A percentile compares a stretch with the other conserved stretches of the same genome.
Evolutionary conservation across 2,329 filamentous ascomycete species (phyloP).

Genomic region (Colletotrichum sp.): DNA sequence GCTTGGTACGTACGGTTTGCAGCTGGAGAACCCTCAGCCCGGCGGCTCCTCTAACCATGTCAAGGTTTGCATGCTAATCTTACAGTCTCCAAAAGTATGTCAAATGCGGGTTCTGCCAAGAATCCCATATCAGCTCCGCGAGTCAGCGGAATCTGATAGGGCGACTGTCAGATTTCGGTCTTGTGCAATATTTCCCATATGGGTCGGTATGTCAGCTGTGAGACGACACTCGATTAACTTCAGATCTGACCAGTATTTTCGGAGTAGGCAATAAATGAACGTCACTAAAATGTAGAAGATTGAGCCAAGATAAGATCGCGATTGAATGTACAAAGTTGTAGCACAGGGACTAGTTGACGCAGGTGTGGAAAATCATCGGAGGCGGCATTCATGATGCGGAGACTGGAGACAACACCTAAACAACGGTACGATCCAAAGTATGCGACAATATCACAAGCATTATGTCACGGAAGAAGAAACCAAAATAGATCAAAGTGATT

Average conservation of each 20-base stretch:
- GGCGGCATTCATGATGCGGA: no score
- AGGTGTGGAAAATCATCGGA: no score
- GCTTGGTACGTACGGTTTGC: not conserved
- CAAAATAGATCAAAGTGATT: not conserved
- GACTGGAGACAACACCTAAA: no score
- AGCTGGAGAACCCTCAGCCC: not conserved
- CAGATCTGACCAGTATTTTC: not conserved
- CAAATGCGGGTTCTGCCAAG: conserved; percentile 2
- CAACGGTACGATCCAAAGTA: no score
- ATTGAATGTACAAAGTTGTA: not conserved
- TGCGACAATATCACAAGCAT: no score
- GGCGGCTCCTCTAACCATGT: not conserved
- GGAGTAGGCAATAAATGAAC: not conserved
- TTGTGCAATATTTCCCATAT: not conserved
- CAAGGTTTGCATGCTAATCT: not conserved
- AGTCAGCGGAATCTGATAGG: not conserved
- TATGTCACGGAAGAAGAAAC: no score
- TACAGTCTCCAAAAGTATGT: not conserved
- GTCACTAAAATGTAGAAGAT: rapidly evolving
- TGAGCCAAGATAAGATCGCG: not conserved
- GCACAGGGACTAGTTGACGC: no score
- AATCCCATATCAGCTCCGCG: not conserved
- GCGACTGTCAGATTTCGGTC: not conserved
- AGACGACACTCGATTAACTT: not conserved
- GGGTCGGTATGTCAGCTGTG: not conserved